Evolutionary conservation across 306 rosid genomes (phyloP).

Genomic region (Vigna trinervia): DNA sequence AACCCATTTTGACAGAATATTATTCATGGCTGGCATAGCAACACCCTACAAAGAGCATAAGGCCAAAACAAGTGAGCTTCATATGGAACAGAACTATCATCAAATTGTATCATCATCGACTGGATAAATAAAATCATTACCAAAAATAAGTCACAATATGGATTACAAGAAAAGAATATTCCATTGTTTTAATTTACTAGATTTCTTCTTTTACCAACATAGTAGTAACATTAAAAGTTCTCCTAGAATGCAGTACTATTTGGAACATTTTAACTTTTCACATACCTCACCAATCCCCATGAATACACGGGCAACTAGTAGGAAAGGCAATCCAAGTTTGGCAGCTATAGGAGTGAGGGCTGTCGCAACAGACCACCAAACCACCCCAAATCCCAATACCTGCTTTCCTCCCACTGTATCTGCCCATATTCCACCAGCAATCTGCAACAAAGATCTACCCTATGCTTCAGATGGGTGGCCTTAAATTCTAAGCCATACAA

Average conservation of each 20-base stretch:
- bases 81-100: not conserved
- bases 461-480: conserved; percentile 42
- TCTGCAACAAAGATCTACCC: conserved; percentile 60
- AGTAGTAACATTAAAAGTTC: conserved; percentile 24
- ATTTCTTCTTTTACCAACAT: conserved; percentile 5
- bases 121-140: conserved; percentile 35
- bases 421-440: conserved; percentile 99
- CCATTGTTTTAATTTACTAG: conserved; percentile 17
- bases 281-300: conserved; percentile 98
- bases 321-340: conserved; percentile 88
- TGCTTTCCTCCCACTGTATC: conserved; percentile 94
- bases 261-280: conserved; percentile 26
- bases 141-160: conserved; percentile 29
- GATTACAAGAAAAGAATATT: conserved; percentile 34
- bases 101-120: not conserved
- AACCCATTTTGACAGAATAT: conserved; percentile 94
- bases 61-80: conserved; percentile 44
- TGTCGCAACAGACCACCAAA: conserved; percentile 98
- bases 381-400: conserved; percentile 88
- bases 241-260: conserved; percentile 23
- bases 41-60: conserved; percentile 67
- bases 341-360: conserved; percentile 92
- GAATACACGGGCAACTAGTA: conserved; percentile 88
- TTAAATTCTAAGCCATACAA: conserved; percentile 24
- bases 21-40: conserved; percentile 99